phyloP scores from a whole-genome alignment of 139 green algal species.

The Trebouxia sp. region DNA sequence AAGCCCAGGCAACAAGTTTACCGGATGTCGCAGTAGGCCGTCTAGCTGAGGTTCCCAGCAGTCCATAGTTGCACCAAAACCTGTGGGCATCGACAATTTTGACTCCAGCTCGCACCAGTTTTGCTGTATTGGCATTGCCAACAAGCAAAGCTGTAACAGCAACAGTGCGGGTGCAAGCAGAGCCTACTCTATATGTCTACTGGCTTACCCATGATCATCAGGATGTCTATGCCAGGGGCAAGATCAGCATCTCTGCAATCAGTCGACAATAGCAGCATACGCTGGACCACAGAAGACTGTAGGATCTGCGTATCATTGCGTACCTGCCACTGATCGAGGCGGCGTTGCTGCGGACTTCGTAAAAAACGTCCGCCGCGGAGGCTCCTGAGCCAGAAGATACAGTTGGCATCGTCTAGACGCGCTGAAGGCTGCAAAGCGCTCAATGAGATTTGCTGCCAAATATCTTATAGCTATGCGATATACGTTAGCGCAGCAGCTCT shows the following conservation, averaged over 20 bases:
- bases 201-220: constrained; percentile 44
- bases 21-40: constrained; percentile 12
- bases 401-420: not conserved
- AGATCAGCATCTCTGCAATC: not conserved
- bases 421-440: too few species aligned
- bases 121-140: too few species aligned
- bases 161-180: too few species aligned
- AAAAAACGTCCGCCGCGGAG: constrained; percentile 27
- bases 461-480: too few species aligned
- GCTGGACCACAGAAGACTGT: too few species aligned
- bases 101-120: not conserved
- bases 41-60: constrained; percentile 41
- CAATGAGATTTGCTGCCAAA: too few species aligned
- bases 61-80: constrained; percentile 28
- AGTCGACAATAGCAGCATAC: not conserved
- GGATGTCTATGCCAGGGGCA: not conserved
- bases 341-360: constrained; percentile 31
- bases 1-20: too few species aligned
- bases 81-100: not conserved
- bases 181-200: too few species aligned
- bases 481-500: not conserved
- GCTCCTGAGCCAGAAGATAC: not conserved
- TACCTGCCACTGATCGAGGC: not conserved
- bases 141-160: not conserved
- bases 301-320: not conserved